Evolutionary conservation across 331 rosid species (phyloP).

Genomic region (Dryas integrifolia): DNA sequence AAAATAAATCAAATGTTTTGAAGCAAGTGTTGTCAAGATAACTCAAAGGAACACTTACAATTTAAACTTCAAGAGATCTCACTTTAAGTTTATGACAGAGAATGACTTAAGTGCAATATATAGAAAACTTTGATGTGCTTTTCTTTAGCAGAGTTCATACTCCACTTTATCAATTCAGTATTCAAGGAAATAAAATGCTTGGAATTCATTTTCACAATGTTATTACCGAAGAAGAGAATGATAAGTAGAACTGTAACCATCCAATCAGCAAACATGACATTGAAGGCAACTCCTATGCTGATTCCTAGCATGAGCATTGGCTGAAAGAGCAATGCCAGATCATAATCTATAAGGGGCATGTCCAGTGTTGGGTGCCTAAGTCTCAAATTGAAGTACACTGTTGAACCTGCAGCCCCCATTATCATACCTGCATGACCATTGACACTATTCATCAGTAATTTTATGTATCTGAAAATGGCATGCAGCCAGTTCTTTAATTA

Average conservation of each 20-base stretch:
- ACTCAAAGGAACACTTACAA: too few relatives aligned
- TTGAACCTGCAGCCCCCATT: conserved; percentile 80
- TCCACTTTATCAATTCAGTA: too few relatives aligned
- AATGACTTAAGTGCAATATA: background rate
- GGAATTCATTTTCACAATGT: background rate
- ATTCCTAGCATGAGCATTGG: conserved; percentile 87
- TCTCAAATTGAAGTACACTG: conserved; percentile 67
- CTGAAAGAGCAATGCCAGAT: conserved; percentile 75
- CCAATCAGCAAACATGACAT: conserved; percentile 90
- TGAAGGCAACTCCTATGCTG: conserved; percentile 84
- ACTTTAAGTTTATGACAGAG: too few relatives aligned
- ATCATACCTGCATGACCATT: conserved; percentile 58
- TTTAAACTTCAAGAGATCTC: too few relatives aligned
- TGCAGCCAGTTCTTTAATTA: background rate
- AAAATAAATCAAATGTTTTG: too few relatives aligned
- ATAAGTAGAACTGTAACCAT: conserved; percentile 80
- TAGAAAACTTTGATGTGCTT: background rate
- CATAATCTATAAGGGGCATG: conserved; percentile 73
- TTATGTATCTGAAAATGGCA: too few relatives aligned
- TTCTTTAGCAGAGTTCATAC: background rate
- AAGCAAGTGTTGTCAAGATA: too few relatives aligned
- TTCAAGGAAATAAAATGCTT: background rate
- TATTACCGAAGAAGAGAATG: conserved; percentile 60
- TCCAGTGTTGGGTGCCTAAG: conserved; percentile 76
- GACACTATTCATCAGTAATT: too few relatives aligned